Percentiles rank a stretch among this genome's conserved stretches.
Evolutionary conservation across 345 rosid species (phyloP).

Genomic region (Eucalyptus regnans): DNA sequence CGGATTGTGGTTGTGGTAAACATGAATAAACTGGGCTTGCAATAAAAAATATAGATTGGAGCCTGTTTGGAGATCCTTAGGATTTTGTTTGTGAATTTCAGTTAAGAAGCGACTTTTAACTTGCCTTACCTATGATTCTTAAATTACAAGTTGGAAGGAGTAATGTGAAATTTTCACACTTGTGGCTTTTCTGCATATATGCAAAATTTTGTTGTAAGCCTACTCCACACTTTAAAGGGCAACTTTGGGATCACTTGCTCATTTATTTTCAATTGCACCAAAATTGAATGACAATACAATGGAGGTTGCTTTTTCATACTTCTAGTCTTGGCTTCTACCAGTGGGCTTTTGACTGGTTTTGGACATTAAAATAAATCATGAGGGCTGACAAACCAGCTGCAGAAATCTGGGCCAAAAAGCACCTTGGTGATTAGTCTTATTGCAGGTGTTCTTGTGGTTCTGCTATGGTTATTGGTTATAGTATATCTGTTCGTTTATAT

Average conservation of each 20-base stretch:
- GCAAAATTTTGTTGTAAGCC: background rate
- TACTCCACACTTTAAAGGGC: background rate
- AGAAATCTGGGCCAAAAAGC: background rate
- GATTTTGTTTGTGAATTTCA: background rate
- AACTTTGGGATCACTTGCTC: background rate
- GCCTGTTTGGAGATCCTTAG: background rate
- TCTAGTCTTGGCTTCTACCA: background rate
- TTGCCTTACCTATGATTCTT: background rate
- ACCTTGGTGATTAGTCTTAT: background rate
- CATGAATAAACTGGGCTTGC: background rate
- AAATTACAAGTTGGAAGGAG: background rate
- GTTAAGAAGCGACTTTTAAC: background rate
- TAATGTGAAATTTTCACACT: background rate
- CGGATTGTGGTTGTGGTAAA: background rate
- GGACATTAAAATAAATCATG: background rate
- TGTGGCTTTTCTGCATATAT: background rate
- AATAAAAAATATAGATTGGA: background rate
- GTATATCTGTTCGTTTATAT: background rate
- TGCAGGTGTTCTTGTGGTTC: background rate
- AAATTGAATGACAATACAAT: background rate
- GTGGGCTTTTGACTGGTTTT: background rate
- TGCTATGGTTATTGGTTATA: background rate
- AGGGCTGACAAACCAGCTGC: background rate
- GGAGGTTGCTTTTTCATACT: background rate
- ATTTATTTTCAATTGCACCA: background rate